Conservation (phyloP, 2,329 filamentous ascomycete genomes). For the Microcyclospora tardicrescens region DNA sequence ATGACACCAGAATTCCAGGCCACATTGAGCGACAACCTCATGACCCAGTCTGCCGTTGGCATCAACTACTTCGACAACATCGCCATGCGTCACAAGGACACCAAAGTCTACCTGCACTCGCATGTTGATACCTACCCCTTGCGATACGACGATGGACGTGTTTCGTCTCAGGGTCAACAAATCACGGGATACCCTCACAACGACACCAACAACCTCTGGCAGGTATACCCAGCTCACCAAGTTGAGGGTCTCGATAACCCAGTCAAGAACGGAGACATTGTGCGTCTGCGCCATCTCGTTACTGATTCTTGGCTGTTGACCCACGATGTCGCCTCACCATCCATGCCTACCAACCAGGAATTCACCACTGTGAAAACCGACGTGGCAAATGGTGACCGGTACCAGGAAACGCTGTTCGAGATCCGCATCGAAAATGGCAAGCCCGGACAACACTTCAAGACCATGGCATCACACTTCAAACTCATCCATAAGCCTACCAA, state of each 20-base stretch:
- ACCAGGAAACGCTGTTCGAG: slow-evolving; percentile 87
- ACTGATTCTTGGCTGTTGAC: slow-evolving; percentile 81
- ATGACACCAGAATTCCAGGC: slow-evolving; percentile 98
- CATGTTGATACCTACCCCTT: slow-evolving; percentile 81
- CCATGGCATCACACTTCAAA: slow-evolving; percentile 86
- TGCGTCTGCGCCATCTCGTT: slow-evolving; percentile 73
- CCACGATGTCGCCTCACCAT: slow-evolving; percentile 94
- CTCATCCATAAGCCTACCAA: slow-evolving; percentile 87
- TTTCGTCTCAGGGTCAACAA: slow-evolving; percentile 93
- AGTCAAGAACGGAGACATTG: slow-evolving; percentile 71
- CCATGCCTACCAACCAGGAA: slow-evolving; percentile 94
- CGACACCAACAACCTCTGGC: slow-evolving; percentile 98
- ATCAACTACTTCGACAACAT: slow-evolving; percentile 87
- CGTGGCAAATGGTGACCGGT: slow-evolving; percentile 58
- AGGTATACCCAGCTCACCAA: slow-evolving; percentile 59
- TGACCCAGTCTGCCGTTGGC: slow-evolving; percentile 73
- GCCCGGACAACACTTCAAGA: slow-evolving; percentile 70
- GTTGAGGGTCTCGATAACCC: slow-evolving; percentile 45
- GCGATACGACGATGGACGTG: slow-evolving; percentile 90
- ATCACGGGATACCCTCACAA: slow-evolving; percentile 97
- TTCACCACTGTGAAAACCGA: slow-evolving; percentile 73
- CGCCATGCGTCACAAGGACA: slow-evolving; percentile 89
- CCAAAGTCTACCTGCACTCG: slow-evolving; percentile 89
- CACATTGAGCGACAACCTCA: slow-evolving; percentile 85
- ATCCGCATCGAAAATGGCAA: slow-evolving; percentile 82